Conservation (phyloP, 106 monocot genomes). For the Hemerocallis citrina region DNA sequence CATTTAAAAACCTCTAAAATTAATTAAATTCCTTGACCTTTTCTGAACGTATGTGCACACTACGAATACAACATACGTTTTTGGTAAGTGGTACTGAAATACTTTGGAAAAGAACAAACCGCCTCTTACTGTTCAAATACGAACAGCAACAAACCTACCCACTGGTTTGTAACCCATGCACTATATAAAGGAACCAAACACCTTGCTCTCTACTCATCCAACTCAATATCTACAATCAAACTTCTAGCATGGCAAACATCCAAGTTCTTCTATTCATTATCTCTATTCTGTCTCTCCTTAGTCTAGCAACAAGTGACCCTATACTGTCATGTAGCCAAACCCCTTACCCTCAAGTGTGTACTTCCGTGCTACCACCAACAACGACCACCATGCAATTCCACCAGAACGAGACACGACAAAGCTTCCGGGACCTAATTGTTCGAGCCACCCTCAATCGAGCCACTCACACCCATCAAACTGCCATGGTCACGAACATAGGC, state of each 20-base stretch:
- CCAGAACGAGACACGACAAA: neutral
- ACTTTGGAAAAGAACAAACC: too few relatives aligned
- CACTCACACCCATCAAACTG: neutral
- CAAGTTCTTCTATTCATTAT: neutral
- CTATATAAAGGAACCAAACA: too few relatives aligned
- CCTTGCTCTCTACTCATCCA: too few relatives aligned
- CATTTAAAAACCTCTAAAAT: too few relatives aligned
- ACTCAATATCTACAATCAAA: too few relatives aligned
- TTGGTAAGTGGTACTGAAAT: too few relatives aligned
- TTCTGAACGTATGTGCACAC: too few relatives aligned
- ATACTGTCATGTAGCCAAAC: constrained; percentile 25
- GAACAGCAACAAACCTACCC: too few relatives aligned
- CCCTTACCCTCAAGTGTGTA: constrained; percentile 23
- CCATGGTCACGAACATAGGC: neutral
- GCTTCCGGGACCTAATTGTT: constrained; percentile 9
- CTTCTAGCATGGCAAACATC: neutral
- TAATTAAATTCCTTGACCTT: too few relatives aligned
- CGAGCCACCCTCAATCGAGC: constrained; percentile 15
- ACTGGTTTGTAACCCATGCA: too few relatives aligned
- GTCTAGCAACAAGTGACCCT: neutral
- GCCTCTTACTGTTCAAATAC: too few relatives aligned
- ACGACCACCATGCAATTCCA: neutral
- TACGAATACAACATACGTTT: too few relatives aligned
- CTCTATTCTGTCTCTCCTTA: neutral
- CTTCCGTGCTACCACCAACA: neutral